Evolutionary conservation across 805 yeast species (phyloP).

Genomic region (Schizosaccharomyces pombe): DNA sequence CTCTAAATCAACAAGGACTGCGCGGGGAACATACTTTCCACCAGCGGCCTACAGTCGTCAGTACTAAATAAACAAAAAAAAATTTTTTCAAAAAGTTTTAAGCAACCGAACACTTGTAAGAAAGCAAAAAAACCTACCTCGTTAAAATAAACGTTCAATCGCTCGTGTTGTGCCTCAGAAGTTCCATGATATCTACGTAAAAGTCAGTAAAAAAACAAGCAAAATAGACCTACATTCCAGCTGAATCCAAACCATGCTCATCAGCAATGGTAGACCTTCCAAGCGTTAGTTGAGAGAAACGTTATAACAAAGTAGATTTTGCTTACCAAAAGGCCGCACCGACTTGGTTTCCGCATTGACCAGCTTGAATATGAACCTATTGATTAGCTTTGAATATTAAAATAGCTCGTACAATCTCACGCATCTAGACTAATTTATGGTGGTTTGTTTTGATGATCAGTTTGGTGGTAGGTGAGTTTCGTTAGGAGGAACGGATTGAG

Average conservation of each 20-base stretch:
- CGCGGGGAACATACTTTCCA: conserved; percentile 82
- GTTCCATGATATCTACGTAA: conserved; percentile 12
- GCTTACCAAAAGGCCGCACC: conserved; percentile 82
- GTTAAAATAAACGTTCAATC: conserved; percentile 65
- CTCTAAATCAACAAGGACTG: conserved; percentile 79
- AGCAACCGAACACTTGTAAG: neutral
- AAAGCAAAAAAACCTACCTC: conserved; percentile 18
- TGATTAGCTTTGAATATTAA: neutral
- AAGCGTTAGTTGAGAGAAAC: conserved; percentile 2
- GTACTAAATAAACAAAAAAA: neutral
- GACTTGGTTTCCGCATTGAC: conserved; percentile 67
- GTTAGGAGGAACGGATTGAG: neutral
- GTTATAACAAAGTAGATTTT: neutral
- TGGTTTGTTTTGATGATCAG: neutral
- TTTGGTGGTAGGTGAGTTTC: neutral
- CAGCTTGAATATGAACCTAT: conserved; percentile 27
- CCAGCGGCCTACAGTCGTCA: conserved; percentile 29
- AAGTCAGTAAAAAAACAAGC: neutral
- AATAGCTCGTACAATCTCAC: neutral
- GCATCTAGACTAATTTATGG: neutral
- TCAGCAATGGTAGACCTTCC: conserved; percentile 13
- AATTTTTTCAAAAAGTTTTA: neutral
- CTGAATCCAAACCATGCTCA: conserved; percentile 12
- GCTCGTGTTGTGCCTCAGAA: conserved; percentile 17
- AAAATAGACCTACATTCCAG: conserved; percentile 8